Base-by-base conservation (phyloP, 495 filamentous ascomycete species). In the Aspergillus taichungensis region DNA sequence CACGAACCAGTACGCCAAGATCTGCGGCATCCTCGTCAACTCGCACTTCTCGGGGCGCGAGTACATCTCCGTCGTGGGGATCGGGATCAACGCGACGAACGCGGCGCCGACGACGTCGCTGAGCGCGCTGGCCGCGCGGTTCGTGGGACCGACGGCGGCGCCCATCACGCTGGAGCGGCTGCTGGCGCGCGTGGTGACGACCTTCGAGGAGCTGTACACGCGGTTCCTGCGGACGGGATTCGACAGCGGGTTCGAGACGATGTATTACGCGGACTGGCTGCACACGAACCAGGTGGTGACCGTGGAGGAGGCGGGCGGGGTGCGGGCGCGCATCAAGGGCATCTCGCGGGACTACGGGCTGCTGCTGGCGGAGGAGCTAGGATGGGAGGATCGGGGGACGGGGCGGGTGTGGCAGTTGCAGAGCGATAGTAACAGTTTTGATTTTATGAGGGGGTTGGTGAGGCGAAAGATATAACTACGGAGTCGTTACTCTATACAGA, bases 391-490 rank as follows among this genome's bases (percentile, higher is more conserved):
- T 52, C 64, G 79, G 47, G 60, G 69, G 1, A 96, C 87, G 8
- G 90, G 91, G 1, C 83, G 76, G 61, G 71, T 84, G 35, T 90
- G 80, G 74, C 78, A 83, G 57, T 67, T 98, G 63, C 89, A 96
- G 69, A 96, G 86, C 62, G 92, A 99, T 55, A 88, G 88, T 57
- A 99, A 99, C 56, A 95, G 88, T 67, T 99, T 99, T 70, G 94
- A 99, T 68, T 99, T 96, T 67, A 91, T 95, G 63, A 83, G 74
- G 59, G 92, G 92, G 0, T 60, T 99, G 63, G 64, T 98, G 39
- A 88, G 78, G 75, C 75, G 82, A 59, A 96, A 92, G 73, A 59
- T 84, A 29, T 47, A 41, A 31, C n/a, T n/a, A n/a, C n/a, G n/a
- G n/a, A n/a, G n/a, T n/a, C n/a, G n/a, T n/a, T n/a, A n/a, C n/a